These are phyloP conservation scores for Glarea lozoyensis DNA, from an alignment of 495 filamentous ascomycete genomes.

Conservation along the genomic window DNA sequence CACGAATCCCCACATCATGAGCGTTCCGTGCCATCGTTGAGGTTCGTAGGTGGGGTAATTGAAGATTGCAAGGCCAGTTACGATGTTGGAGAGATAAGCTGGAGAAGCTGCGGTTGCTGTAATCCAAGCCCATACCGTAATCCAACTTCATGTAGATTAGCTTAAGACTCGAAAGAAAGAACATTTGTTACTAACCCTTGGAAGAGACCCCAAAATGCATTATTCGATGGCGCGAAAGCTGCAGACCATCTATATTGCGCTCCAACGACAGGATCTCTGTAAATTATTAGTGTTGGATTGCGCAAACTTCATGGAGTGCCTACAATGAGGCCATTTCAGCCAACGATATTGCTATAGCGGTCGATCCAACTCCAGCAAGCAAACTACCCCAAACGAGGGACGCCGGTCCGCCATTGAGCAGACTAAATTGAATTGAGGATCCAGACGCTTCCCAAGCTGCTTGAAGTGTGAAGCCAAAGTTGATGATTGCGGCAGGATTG, in stretches of 20 bases:
- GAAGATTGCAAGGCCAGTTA: constrained; percentile 11
- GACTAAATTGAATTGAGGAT: not conserved
- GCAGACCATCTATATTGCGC: constrained; percentile 21
- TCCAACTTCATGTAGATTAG: not conserved
- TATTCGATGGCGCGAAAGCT: constrained; percentile 10
- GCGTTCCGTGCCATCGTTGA: constrained; percentile 34
- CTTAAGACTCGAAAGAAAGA: not conserved
- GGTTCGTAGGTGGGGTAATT: constrained; percentile 23
- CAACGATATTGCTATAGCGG: constrained; percentile 20
- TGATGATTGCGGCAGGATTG: constrained; percentile 4
- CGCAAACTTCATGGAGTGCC: not conserved
- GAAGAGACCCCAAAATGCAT: constrained; percentile 19
- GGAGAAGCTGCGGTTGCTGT: not conserved
- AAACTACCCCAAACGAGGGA: constrained; percentile 25
- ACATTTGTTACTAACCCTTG: constrained; percentile 6
- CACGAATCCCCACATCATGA: constrained; percentile 36
- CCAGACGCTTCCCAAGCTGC: constrained; percentile 3
- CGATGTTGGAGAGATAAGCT: constrained; percentile 1
- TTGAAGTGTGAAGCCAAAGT: constrained; percentile 12
- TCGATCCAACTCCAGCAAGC: constrained; percentile 18
- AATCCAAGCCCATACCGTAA: constrained; percentile 7
- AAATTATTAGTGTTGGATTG: constrained; percentile 3
- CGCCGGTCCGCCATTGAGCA: constrained; percentile 21
- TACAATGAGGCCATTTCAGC: constrained; percentile 28
- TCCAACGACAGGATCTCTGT: constrained; percentile 9